Evolutionary conservation across 176 grass and related monocot species (phyloP).

Genomic region (Phragmites australis): DNA sequence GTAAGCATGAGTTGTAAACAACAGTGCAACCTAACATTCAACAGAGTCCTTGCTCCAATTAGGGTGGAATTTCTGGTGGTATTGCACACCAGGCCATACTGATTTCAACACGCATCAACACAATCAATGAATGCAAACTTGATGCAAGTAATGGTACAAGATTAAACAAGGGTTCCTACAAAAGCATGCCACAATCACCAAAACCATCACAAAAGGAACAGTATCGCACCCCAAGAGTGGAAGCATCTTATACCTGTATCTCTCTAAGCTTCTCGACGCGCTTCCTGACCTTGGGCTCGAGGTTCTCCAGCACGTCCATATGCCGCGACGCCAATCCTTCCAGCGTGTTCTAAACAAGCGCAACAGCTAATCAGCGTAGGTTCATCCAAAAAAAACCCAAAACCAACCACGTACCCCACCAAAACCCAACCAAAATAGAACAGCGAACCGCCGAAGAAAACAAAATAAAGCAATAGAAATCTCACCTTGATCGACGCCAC

Average conservation of each 20-base stretch:
- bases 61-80: background rate
- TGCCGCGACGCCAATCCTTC: conserved; percentile 69
- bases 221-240: too few relatives aligned
- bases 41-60: background rate
- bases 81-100: background rate
- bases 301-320: conserved; percentile 60
- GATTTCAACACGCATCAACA: background rate
- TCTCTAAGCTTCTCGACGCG: conserved; percentile 73
- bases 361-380: conserved; percentile 2
- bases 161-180: background rate
- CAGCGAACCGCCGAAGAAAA: background rate
- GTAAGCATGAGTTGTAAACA: background rate
- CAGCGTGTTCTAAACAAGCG: conserved; percentile 57
- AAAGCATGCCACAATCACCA: background rate
- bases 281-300: conserved; percentile 81
- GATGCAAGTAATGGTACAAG: conserved; percentile 5
- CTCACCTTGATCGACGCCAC: conserved; percentile 71
- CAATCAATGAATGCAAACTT: background rate
- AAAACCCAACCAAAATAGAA: background rate
- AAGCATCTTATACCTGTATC: conserved; percentile 60
- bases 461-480: conserved; percentile 2
- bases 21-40: background rate
- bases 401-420: background rate
- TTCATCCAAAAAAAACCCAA: background rate
- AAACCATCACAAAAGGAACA: background rate